Evolutionary conservation across 2,329 filamentous ascomycete genomes (phyloP).

Genomic region (Daldinia sp.): DNA sequence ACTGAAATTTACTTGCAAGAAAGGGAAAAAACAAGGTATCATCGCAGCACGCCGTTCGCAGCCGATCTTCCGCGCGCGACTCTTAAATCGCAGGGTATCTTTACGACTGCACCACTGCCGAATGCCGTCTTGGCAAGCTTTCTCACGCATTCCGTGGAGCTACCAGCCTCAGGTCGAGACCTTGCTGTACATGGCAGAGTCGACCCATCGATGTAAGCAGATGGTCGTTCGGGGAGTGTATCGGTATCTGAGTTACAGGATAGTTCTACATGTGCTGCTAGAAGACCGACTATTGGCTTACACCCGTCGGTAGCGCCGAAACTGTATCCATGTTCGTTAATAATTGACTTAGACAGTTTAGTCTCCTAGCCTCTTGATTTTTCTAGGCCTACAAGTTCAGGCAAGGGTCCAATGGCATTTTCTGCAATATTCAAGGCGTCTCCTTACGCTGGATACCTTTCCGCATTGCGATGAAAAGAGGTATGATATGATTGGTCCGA

Average conservation of each 20-base stretch:
- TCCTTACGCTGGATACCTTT: neutral
- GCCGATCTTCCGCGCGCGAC: slow-evolving; percentile 1
- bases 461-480: neutral
- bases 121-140: slow-evolving; percentile 33
- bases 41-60: neutral
- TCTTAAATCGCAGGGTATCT: slow-evolving; percentile 9
- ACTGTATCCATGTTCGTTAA: neutral
- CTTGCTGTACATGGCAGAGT: neutral
- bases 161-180: neutral
- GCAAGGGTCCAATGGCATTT: neutral
- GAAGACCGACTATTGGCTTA: neutral
- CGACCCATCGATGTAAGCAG: neutral
- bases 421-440: too few species aligned
- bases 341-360: neutral
- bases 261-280: neutral
- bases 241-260: neutral
- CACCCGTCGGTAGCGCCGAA: neutral
- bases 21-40: neutral
- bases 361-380: neutral
- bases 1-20: neutral
- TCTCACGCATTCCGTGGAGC: slow-evolving; percentile 9
- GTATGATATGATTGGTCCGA: neutral
- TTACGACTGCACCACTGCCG: slow-evolving; percentile 18
- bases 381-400: neutral
- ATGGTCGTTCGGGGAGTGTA: neutral